phyloP scores from a whole-genome alignment of 2,329 filamentous ascomycete species.

The Thermoascus crustaceus region DNA sequence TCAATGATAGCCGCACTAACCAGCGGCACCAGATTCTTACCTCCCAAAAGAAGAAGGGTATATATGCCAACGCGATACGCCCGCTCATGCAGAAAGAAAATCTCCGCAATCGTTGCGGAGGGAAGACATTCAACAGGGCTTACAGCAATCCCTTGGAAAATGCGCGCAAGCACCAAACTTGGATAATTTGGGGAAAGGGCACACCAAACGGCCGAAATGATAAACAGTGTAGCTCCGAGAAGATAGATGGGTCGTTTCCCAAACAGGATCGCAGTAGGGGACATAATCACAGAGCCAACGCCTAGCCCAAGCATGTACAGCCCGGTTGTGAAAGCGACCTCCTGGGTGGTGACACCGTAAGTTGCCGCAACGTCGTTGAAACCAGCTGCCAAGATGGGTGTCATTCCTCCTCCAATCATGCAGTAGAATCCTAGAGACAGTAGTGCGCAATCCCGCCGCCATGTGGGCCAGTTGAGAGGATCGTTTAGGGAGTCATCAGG shows the following conservation, averaged over 20 bases:
- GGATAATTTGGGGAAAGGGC: constrained; percentile 72
- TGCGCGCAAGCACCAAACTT: constrained; percentile 70
- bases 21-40: constrained; percentile 83
- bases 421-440: constrained; percentile 84
- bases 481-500: constrained; percentile 87
- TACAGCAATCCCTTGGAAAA: constrained; percentile 81
- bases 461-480: constrained; percentile 81
- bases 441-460: constrained; percentile 71
- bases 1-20: constrained; percentile 81
- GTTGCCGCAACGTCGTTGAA: constrained; percentile 69
- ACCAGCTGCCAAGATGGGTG: constrained; percentile 78
- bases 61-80: constrained; percentile 92
- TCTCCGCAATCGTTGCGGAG: constrained; percentile 89
- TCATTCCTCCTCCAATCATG: constrained; percentile 88
- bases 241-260: constrained; percentile 91
- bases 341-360: constrained; percentile 58
- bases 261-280: constrained; percentile 81
- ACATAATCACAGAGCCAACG: constrained; percentile 72
- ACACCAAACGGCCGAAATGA: constrained; percentile 72
- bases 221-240: constrained; percentile 65
- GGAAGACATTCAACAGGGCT: constrained; percentile 88
- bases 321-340: constrained; percentile 79
- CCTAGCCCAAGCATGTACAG: constrained; percentile 92
- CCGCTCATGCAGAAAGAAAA: constrained; percentile 90
- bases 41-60: constrained; percentile 76